phyloP scores from a whole-genome alignment of 2,329 filamentous ascomycete species.

The Calonectria fujianensis region DNA sequence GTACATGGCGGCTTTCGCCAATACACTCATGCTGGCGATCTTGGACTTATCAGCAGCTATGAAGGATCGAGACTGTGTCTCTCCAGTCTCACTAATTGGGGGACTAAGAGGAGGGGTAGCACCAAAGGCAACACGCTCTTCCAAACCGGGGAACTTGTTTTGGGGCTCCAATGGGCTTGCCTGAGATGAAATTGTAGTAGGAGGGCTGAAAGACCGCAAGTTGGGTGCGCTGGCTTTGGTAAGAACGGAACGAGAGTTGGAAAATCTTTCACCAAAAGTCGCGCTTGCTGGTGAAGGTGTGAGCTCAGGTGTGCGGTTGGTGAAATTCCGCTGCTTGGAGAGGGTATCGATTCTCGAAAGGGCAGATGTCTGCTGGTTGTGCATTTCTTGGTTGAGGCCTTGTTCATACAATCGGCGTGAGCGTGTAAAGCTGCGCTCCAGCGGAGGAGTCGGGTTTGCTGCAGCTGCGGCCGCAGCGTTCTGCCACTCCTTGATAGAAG shows the following conservation, averaged over 20 bases:
- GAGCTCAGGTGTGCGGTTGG: slow-evolving; percentile 71
- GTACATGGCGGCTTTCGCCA: slow-evolving; percentile 83
- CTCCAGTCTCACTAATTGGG: slow-evolving; percentile 82
- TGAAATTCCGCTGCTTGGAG: slow-evolving; percentile 75
- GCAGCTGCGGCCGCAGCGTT: slow-evolving; percentile 61
- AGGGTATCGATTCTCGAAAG: slow-evolving; percentile 88
- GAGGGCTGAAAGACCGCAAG: slow-evolving; percentile 75
- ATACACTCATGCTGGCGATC: slow-evolving; percentile 80
- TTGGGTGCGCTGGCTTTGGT: slow-evolving; percentile 81
- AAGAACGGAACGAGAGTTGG: slow-evolving; percentile 67
- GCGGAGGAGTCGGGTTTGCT: slow-evolving; percentile 62
- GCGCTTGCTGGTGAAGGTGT: slow-evolving; percentile 67
- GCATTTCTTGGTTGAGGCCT: slow-evolving; percentile 84
- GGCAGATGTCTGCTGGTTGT: slow-evolving; percentile 86
- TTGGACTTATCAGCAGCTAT: slow-evolving; percentile 87
- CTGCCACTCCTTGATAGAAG: slow-evolving; percentile 72
- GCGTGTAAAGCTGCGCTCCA: slow-evolving; percentile 82
- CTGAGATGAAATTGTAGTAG: slow-evolving; percentile 63
- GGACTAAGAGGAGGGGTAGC: slow-evolving; percentile 65
- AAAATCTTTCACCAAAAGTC: slow-evolving; percentile 68
- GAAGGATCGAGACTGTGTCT: slow-evolving; percentile 78
- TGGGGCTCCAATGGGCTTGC: slow-evolving; percentile 62
- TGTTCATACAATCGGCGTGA: slow-evolving; percentile 88
- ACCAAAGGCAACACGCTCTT: slow-evolving; percentile 58
- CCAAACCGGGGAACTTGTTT: slow-evolving; percentile 59